Percentiles rank a stretch among this genome's conserved stretches.
These are phyloP conservation scores for Paxillus rubicundulus DNA, from an alignment of 768 basidiomycete species.

Conservation along the genomic window DNA sequence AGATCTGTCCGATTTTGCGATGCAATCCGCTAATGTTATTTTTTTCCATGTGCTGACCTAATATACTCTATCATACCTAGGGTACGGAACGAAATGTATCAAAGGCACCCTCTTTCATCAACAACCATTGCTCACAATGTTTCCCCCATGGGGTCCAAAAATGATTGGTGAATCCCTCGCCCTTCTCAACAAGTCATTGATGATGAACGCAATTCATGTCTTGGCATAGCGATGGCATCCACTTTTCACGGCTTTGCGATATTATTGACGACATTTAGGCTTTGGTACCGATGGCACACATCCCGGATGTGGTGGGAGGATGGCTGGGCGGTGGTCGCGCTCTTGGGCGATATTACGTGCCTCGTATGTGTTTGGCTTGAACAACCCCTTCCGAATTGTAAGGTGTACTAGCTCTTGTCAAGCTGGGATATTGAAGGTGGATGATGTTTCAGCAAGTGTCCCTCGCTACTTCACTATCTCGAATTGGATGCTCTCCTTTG, in stretches of 20 bases:
- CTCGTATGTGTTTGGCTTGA: conserved; percentile 7
- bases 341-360: conserved; percentile 12
- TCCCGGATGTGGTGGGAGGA: conserved; percentile 28
- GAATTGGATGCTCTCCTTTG: conserved; percentile 15
- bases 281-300: conserved; percentile 20
- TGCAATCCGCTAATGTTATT: no score
- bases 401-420: not conserved
- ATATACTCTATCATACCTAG: no score
- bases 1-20: no score
- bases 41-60: no score
- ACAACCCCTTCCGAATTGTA: conserved; percentile 8
- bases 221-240: conserved; percentile 3
- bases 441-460: not conserved
- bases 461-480: conserved; percentile 10
- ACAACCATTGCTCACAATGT: conserved; percentile 10
- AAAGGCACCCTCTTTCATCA: not conserved
- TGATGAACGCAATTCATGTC: not conserved
- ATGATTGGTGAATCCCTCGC: conserved; percentile 10
- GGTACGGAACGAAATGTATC: no score
- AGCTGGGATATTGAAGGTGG: not conserved
- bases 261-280: conserved; percentile 20
- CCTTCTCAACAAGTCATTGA: not conserved
- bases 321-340: conserved; percentile 16
- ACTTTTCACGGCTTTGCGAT: conserved; percentile 16
- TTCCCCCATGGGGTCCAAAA: conserved; percentile 10